phyloP scores from a whole-genome alignment of 2,329 filamentous ascomycete genomes.

The Aureobasidium pullulans region DNA sequence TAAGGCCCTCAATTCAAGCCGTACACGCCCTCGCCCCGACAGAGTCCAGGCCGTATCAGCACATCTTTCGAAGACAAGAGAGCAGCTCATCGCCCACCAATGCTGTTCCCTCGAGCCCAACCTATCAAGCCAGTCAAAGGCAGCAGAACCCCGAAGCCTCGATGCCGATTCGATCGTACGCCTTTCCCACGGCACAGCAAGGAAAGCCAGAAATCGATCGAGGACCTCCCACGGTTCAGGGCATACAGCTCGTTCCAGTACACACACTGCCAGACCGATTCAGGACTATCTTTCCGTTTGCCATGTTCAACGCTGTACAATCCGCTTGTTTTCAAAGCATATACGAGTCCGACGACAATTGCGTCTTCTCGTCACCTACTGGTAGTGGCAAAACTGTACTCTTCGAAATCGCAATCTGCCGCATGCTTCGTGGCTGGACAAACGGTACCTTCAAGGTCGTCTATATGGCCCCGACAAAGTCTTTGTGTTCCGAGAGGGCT shows the following conservation, averaged over 20 bases:
- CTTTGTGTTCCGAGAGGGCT: slow-evolving; percentile 68
- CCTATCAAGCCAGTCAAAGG: slow-evolving; percentile 30
- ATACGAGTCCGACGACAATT: slow-evolving; percentile 63
- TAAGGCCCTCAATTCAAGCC: not conserved
- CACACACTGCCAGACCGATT: slow-evolving; percentile 62
- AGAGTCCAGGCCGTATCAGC: not conserved
- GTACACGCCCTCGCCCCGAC: too few species aligned
- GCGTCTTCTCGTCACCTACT: slow-evolving; percentile 74
- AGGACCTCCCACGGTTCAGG: slow-evolving; percentile 43
- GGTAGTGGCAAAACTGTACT: slow-evolving; percentile 80
- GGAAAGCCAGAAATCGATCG: not conserved
- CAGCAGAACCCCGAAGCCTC: slow-evolving; percentile 12
- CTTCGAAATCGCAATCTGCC: slow-evolving; percentile 75
- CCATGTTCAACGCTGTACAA: slow-evolving; percentile 73
- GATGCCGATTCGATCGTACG: not conserved
- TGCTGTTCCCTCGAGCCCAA: slow-evolving; percentile 31
- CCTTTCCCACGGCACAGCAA: not conserved
- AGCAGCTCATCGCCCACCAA: not conserved
- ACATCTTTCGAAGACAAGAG: not conserved
- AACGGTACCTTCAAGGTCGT: slow-evolving; percentile 67
- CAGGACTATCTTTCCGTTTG: slow-evolving; percentile 62
- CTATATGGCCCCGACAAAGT: slow-evolving; percentile 80
- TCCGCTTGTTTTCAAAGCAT: slow-evolving; percentile 66
- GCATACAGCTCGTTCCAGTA: slow-evolving; percentile 53
- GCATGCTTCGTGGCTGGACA: slow-evolving; percentile 50